Conservation (phyloP, 306 rosid species). For the Rosa multiflora region DNA sequence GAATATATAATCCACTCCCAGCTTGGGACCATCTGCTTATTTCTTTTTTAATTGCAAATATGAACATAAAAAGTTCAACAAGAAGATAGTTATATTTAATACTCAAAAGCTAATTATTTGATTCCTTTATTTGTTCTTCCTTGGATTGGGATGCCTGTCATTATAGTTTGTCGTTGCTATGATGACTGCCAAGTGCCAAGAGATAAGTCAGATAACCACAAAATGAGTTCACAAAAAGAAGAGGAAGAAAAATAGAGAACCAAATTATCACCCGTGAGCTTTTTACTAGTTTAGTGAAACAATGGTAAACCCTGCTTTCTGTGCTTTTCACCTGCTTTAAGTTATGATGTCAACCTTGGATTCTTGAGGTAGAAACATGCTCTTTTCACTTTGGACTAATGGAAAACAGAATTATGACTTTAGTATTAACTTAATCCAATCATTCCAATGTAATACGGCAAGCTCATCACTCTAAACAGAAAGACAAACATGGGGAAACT, state of each 20-base stretch:
- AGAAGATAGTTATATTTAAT: neutral
- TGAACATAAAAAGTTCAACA: neutral
- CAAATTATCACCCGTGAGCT: neutral
- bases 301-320: neutral
- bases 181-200: neutral
- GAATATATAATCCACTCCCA: neutral
- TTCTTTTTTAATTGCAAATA: neutral
- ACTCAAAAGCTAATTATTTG: neutral
- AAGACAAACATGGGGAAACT: neutral
- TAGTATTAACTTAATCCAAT: neutral
- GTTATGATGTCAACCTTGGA: neutral
- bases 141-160: neutral
- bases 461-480: neutral
- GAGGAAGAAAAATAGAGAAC: neutral
- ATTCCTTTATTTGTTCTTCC: neutral
- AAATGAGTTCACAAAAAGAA: neutral
- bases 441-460: neutral
- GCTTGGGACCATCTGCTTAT: neutral
- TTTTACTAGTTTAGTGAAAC: neutral
- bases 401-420: neutral
- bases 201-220: neutral
- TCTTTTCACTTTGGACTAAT: neutral
- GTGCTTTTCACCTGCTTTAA: neutral
- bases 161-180: neutral
- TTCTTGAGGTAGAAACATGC: slow-evolving; percentile 17